Evolutionary conservation across 1,284 basidiomycete species (phyloP).

Genomic region (Papiliotrema flavescens): DNA sequence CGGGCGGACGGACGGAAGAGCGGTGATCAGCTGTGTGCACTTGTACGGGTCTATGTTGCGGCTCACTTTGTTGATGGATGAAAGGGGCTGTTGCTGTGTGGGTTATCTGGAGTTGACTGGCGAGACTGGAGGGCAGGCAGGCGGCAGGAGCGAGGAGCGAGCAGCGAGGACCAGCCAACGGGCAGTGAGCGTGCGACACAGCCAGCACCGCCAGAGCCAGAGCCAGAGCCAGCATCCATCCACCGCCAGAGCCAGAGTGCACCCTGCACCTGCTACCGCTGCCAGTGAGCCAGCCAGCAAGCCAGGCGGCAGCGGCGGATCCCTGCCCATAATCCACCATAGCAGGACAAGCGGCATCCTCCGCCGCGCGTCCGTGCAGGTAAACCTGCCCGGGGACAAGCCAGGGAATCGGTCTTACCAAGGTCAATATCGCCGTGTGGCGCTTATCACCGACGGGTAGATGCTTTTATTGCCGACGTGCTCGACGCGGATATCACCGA

Average conservation of each 20-base stretch:
- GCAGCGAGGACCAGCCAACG: neutral
- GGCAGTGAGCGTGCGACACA: neutral
- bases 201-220: neutral
- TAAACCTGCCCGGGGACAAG: neutral
- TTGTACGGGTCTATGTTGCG: neutral
- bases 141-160: neutral
- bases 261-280: no score
- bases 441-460: neutral
- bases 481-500: no score
- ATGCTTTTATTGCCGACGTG: neutral
- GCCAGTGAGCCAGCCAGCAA: no score
- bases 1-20: neutral
- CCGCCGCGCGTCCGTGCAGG: neutral
- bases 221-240: no score
- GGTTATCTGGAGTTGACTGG: neutral
- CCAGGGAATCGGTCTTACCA: neutral
- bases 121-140: neutral
- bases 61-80: constrained; percentile 3
- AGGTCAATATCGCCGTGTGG: neutral
- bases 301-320: no score
- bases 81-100: neutral
- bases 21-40: neutral
- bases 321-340: no score
- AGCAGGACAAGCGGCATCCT: no score
- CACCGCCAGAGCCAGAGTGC: neutral